Base-by-base conservation (phyloP, 495 filamentous ascomycete species). In the Neurospora hispaniola region DNA sequence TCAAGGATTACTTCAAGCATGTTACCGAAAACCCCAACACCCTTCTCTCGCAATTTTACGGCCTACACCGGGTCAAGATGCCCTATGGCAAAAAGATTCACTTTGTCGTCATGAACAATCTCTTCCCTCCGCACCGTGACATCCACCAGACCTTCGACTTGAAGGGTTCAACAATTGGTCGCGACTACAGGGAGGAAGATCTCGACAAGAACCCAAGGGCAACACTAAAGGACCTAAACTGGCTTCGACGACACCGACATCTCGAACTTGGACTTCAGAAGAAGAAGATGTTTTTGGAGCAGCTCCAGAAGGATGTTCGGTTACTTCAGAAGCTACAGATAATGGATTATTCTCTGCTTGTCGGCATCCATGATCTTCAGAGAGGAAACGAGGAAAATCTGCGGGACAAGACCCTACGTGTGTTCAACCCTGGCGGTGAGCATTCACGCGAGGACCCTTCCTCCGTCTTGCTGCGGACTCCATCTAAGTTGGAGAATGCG, bases 51-150 rank as follows among this genome's bases (percentile, higher is more conserved):
- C 96, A 99, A 79, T 99, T 98, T 80, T 99, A 99, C 78, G 96
- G 96, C 59, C 85, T 99, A 20, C 96, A 99, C 82, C 90, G 96
- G 62, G 96, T 99, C 73, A 99, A 99, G 85, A 97, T 98, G 85
- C 94, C 96, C 0, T 99, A 97, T 79, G 96, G 96, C 42, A 90
- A 93, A 74, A 99, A 99, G 85, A 98, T 98, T 73, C 96, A 99
- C 80, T 99, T 99, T 75, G 96, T 99, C 42, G 94, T 99, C 76
- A 99, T 99, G 96, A 99, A 99, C 85, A 99, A 99, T 77, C 87
- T 99, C 23, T 98, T 99, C 77, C 96, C 96, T 20, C 96, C 96
- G 5, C 96, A 99, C 81, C 89, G 94, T 70, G 96, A 99, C 81
- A 98, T 99, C 71, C 96, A 99, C 83, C 89, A 93, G 76, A 98